A percentile compares a stretch with the other conserved stretches of the same genome.
Evolutionary conservation across 1,139 yeast genomes (phyloP).

Genomic region (Diutina mesorugosa): DNA sequence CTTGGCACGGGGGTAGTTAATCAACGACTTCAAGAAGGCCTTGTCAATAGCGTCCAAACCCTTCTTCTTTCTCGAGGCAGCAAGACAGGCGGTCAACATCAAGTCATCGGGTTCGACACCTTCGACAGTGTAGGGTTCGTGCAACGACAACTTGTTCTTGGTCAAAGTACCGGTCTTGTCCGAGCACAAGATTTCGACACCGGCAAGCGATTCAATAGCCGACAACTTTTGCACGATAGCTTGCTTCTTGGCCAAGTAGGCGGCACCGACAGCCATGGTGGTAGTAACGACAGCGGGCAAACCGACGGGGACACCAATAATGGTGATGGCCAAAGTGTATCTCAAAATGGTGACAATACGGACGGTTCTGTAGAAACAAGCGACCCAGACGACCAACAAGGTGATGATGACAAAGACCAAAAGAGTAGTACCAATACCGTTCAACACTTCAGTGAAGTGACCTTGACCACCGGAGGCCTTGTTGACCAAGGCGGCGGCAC

Average conservation of each 20-base stretch:
- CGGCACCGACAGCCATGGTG: slow-evolving; percentile 99
- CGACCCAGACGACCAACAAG: slow-evolving; percentile 81
- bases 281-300: slow-evolving; percentile 99
- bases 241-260: slow-evolving; percentile 96
- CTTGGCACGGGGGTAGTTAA: slow-evolving; percentile 83
- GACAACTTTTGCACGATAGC: slow-evolving; percentile 97
- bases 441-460: slow-evolving; percentile 95
- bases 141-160: slow-evolving; percentile 91
- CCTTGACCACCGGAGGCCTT: slow-evolving; percentile 90
- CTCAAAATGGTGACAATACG: slow-evolving; percentile 83
- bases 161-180: slow-evolving; percentile 99
- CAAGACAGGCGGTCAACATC: slow-evolving; percentile 96
- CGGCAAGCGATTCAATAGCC: slow-evolving; percentile 97
- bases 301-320: slow-evolving; percentile 99
- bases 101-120: slow-evolving; percentile 97
- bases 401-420: slow-evolving; percentile 84
- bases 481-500: slow-evolving; percentile 95
- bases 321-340: slow-evolving; percentile 91
- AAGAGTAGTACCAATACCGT: slow-evolving; percentile 92
- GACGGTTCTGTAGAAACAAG: slow-evolving; percentile 91
- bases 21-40: slow-evolving; percentile 90
- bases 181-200: slow-evolving; percentile 98
- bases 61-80: slow-evolving; percentile 98
- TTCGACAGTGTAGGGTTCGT: slow-evolving; percentile 98
- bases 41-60: slow-evolving; percentile 97